Evolutionary conservation across 495 filamentous ascomycete species (phyloP).

Genomic region (Aspergillus homomorphus): DNA sequence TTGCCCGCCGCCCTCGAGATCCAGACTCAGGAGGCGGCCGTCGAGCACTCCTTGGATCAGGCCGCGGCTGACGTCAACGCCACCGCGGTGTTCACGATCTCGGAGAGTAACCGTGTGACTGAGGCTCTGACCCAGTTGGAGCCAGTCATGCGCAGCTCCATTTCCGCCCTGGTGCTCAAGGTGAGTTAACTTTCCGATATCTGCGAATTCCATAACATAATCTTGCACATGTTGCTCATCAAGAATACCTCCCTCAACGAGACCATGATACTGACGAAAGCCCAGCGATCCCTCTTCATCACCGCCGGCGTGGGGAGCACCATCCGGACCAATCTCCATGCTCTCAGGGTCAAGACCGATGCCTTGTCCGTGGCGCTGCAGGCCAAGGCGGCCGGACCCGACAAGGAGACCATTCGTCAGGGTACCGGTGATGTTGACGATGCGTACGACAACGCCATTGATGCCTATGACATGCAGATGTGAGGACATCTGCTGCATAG

Average conservation of each 20-base stretch:
- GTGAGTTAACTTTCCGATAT: neutral
- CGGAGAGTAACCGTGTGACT: constrained; percentile 7
- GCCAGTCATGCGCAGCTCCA: constrained; percentile 1
- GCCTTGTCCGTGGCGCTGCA: constrained; percentile 5
- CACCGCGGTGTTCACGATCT: neutral
- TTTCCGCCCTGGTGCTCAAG: constrained; percentile 4
- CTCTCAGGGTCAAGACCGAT: neutral
- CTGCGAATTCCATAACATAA: neutral
- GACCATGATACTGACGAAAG: neutral
- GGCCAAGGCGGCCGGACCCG: constrained; percentile 2
- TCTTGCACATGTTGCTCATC: neutral
- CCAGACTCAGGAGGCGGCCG: constrained; percentile 4
- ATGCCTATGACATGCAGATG: constrained; percentile 3
- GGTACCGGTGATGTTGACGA: constrained; percentile 7
- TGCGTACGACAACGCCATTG: constrained; percentile 4
- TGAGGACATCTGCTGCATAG: neutral
- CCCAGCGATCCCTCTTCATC: constrained; percentile 1
- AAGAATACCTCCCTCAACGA: neutral
- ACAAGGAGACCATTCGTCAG: constrained; percentile 5
- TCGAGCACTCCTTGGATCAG: constrained; percentile 1
- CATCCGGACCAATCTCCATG: constrained; percentile 1
- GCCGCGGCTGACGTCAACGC: neutral
- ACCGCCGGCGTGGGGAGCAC: constrained; percentile 7
- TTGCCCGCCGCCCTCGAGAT: constrained; percentile 5
- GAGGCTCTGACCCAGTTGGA: constrained; percentile 1